Conservation (phyloP, 1,139 yeast species). For the Zygosaccharomyces sapae region DNA sequence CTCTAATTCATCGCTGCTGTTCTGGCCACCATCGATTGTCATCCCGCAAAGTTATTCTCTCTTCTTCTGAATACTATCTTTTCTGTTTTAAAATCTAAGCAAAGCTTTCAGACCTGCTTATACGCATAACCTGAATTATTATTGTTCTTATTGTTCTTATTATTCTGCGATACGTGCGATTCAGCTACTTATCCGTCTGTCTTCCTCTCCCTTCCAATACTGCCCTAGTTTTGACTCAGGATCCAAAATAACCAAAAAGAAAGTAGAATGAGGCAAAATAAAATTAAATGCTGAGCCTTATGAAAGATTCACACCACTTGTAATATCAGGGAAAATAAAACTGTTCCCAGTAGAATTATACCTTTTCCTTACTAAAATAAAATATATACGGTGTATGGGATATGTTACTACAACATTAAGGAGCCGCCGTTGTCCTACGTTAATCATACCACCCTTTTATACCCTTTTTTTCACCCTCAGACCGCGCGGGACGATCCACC, state of each 20-base stretch:
- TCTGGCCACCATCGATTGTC: constrained; percentile 22
- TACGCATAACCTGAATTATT: background rate
- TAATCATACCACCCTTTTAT: background rate
- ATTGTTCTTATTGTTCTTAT: background rate
- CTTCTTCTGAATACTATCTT: background rate
- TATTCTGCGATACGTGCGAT: background rate
- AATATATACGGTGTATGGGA: background rate
- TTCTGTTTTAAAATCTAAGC: background rate
- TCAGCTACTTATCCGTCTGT: background rate
- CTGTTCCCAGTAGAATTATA: background rate
- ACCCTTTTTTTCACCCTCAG: background rate
- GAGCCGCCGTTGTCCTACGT: background rate
- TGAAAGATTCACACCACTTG: background rate
- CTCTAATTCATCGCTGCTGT: constrained; percentile 20
- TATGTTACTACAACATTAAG: background rate
- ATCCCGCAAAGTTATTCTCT: constrained; percentile 7
- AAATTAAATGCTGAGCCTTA: background rate
- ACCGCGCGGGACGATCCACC: too few relatives aligned
- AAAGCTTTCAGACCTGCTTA: background rate
- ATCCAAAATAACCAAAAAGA: background rate
- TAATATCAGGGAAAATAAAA: background rate
- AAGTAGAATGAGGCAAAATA: background rate
- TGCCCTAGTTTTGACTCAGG: background rate
- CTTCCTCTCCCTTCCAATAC: background rate
- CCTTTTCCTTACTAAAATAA: background rate